Conservation (phyloP, 2,329 filamentous ascomycete genomes). For the Pestalotiopsis sp. region DNA sequence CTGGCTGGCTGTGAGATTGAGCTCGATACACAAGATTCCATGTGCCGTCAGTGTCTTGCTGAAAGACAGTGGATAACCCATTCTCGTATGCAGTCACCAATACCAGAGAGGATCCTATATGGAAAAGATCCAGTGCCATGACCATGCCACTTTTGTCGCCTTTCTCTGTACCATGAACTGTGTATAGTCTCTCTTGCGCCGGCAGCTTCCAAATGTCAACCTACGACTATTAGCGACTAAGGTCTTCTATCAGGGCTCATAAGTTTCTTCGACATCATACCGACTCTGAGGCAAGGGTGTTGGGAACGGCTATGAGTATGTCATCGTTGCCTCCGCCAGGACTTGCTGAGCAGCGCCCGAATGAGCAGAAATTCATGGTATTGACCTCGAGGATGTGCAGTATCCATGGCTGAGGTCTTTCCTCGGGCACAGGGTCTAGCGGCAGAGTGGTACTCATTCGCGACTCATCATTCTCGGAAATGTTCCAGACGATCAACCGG, state of each 20-base stretch:
- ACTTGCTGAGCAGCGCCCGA: conserved; percentile 60
- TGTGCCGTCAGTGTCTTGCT: conserved; percentile 45
- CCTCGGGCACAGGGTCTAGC: conserved; percentile 58
- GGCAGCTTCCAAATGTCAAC: conserved; percentile 87
- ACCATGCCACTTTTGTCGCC: conserved; percentile 73
- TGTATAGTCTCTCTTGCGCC: conserved; percentile 68
- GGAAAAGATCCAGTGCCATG: conserved; percentile 75
- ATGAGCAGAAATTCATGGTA: conserved; percentile 93
- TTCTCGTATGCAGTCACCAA: conserved; percentile 84
- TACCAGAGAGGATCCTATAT: conserved; percentile 52
- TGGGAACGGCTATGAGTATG: conserved; percentile 78
- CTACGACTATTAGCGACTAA: conserved; percentile 29
- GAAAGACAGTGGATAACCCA: conserved; percentile 71
- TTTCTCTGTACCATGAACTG: conserved; percentile 43
- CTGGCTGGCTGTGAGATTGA: conserved; percentile 75
- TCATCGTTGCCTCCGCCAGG: conserved; percentile 35
- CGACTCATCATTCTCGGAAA: conserved; percentile 63
- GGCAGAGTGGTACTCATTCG: conserved; percentile 71
- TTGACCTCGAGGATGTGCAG: conserved; percentile 84
- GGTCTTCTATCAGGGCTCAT: not conserved
- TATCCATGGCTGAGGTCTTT: conserved; percentile 76
- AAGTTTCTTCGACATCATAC: conserved; percentile 41
- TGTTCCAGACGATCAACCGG: conserved; percentile 81
- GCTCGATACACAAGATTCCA: conserved; percentile 63
- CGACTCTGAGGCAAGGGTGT: conserved; percentile 72